phyloP scores from a whole-genome alignment of 75 land plant species.

The Adiantum capillusveneris region DNA sequence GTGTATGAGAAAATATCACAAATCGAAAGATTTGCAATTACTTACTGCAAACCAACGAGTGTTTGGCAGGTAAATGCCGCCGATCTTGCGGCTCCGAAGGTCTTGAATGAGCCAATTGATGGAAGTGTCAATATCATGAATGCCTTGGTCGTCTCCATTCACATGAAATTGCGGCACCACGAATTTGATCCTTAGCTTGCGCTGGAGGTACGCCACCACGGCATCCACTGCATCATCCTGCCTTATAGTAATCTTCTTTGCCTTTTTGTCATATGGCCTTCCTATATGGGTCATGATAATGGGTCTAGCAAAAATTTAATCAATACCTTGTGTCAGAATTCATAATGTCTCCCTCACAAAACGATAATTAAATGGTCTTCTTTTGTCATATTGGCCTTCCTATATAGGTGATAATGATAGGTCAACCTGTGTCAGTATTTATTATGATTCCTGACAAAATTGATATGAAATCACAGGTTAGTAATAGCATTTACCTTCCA shows the following conservation, averaged over 20 bases:
- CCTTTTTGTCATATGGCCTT: conserved; percentile 43
- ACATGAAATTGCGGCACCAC: conserved; percentile 32
- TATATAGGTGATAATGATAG: too few species aligned
- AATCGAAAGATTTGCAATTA: too few species aligned
- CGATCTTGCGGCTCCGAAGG: conserved; percentile 35
- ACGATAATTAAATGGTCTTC: too few species aligned
- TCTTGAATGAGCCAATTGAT: conserved; percentile 50
- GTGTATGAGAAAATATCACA: too few species aligned
- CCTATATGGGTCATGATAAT: conserved; percentile 48
- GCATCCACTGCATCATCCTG: conserved; percentile 44
- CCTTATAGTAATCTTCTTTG: conserved; percentile 22
- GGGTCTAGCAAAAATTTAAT: conserved; percentile 23
- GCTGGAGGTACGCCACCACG: conserved; percentile 40
- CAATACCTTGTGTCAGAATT: background rate
- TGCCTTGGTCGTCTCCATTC: conserved; percentile 16
- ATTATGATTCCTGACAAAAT: too few species aligned
- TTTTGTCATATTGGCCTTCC: too few species aligned
- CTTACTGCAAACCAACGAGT: conserved; percentile 51
- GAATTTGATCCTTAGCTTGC: conserved; percentile 44
- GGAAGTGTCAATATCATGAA: conserved; percentile 44
- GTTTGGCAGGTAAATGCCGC: conserved; percentile 44
- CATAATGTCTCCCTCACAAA: too few species aligned
- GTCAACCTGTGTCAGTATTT: too few species aligned
- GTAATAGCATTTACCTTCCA: conserved; percentile 22
- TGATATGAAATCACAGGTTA: too few species aligned